phyloP scores from a whole-genome alignment of 371 early-diverging fungal species.

The Capillidium rhysosporum region DNA sequence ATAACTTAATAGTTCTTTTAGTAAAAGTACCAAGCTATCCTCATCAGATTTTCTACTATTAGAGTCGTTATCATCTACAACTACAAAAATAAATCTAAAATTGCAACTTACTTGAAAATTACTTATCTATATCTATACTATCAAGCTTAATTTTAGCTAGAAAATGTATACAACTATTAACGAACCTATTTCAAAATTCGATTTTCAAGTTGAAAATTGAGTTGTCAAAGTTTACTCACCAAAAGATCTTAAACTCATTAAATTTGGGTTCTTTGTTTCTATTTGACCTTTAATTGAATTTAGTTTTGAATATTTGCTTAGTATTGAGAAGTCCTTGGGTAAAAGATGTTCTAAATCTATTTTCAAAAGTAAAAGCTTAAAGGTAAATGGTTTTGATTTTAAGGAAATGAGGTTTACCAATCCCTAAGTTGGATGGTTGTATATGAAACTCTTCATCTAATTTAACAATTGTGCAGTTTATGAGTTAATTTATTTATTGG shows the following conservation, averaged over 20 bases:
- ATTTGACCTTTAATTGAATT: background rate
- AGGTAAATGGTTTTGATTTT: background rate
- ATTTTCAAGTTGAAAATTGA: background rate
- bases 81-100: background rate
- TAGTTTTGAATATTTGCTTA: background rate
- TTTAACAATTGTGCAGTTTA: background rate
- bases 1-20: background rate
- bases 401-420: background rate
- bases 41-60: background rate
- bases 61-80: background rate
- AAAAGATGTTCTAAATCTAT: conserved; percentile 2
- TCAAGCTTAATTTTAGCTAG: background rate
- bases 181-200: background rate
- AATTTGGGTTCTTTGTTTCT: background rate
- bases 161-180: background rate
- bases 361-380: background rate
- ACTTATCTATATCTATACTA: conserved; percentile 4
- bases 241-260: conserved; percentile 1
- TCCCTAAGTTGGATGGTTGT: background rate
- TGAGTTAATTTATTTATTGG: conserved; percentile 1
- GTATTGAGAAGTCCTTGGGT: background rate
- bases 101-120: background rate
- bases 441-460: background rate
- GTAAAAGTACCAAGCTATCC: background rate
- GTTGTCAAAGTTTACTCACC: conserved; percentile 1